Evolutionary conservation across 2,329 filamentous ascomycete genomes (phyloP), one percentile per base, ranked within the genome.

Genomic region (Ceratocystis alfenasii): DNA sequence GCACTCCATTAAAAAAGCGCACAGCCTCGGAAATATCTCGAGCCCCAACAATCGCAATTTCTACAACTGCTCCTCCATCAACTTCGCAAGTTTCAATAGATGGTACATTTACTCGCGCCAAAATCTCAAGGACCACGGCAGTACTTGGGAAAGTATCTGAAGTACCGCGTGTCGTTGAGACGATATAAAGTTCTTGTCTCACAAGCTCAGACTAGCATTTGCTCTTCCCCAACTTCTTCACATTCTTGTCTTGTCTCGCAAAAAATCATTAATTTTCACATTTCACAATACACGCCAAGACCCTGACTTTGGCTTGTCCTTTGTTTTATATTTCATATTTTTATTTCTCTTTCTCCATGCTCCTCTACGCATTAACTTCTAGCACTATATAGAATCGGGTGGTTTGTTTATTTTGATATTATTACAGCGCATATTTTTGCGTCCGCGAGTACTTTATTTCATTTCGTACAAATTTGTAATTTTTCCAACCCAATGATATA

Each of bases 1-100:
- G 41, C 30, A 45, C 45, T 10, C 67, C 67, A 15, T 53, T 66
- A 28, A 71, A 75, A 66, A 85, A 85, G 72, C 76, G 82, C 45
- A 74, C 77, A 28, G 77, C 79, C 55, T 79, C 79, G 10, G 80
- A 83, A 69, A 81, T 83, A 60, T 79, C 81, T 6, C 76, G 78
- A 53, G 76, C 78, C 3, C 74, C 63, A 41, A 59, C n/a, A 36
- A 44, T 57, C 20, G 22, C 25, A 20, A 28, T 41, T 22, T 36
- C 46, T 12, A 44, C 30, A 3, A 41, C 57, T 28, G 6, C 36
- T 50, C n/a, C 65, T 36, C 17, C 48, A 22, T 33, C 66, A n/a
- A 33, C 17, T 36, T 62, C 62, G 15, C 41, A 63, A 22, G 8
- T 46, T 3, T 10, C 53, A 1, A 28, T 61, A 17, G 66, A 67